Evolutionary conservation across 805 yeast species (phyloP).

Genomic region (Saturnispora serradocipensis): DNA sequence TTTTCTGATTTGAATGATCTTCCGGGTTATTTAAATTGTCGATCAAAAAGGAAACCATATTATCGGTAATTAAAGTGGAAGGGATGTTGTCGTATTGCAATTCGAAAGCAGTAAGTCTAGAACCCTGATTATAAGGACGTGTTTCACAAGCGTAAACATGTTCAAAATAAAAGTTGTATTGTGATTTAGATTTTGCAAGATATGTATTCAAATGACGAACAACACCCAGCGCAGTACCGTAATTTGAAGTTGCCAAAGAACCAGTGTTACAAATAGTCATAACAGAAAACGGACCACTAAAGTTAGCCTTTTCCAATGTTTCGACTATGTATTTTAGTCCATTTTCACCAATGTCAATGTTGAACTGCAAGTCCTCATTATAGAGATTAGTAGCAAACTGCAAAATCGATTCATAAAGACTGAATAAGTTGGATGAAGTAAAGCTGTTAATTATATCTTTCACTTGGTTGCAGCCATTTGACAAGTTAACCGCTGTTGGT

Average conservation of each 20-base stretch:
- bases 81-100: constrained; percentile 80
- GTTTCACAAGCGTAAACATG: constrained; percentile 88
- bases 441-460: constrained; percentile 20
- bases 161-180: constrained; percentile 38
- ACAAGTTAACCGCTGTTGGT: constrained; percentile 91
- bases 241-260: constrained; percentile 93
- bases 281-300: constrained; percentile 63
- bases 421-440: constrained; percentile 13
- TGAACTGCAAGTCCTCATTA: constrained; percentile 71
- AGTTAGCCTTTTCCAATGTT: constrained; percentile 36
- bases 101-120: constrained; percentile 87
- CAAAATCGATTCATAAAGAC: constrained; percentile 28
- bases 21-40: constrained; percentile 29
- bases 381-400: constrained; percentile 47
- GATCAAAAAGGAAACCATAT: constrained; percentile 78
- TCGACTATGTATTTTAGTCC: constrained; percentile 63
- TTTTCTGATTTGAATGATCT: constrained; percentile 18
- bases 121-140: constrained; percentile 95
- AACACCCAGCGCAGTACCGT: constrained; percentile 94
- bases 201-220: constrained; percentile 56
- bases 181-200: constrained; percentile 26
- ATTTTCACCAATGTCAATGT: constrained; percentile 65
- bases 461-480: constrained; percentile 60
- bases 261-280: constrained; percentile 96
- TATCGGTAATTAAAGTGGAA: constrained; percentile 80